Evolutionary conservation across 129 eudicot species (phyloP), one percentile per base, ranked within the genome.

Genomic region (Chrysanthemum makinoi): DNA sequence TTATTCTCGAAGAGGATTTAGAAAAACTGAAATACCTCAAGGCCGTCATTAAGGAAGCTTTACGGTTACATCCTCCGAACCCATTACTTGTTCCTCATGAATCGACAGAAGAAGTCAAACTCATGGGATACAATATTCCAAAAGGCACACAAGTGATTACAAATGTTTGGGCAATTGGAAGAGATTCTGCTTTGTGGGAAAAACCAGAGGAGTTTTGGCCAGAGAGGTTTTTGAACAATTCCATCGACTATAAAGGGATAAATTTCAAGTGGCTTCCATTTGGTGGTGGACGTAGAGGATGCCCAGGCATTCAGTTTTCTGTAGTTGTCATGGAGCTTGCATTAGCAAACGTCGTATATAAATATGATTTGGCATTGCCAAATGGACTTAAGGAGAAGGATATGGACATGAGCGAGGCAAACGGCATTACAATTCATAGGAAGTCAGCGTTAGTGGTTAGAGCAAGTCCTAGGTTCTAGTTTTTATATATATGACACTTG

Each of bases 351-450:
- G 44, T 6, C 44, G 10, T 39, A 39, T 39, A 6, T 6, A 39
- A 39, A 39, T 39, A 6, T 39, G 44, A 10, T 19, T 57, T 57
- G 6, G 30, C 4, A 10, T 57, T 57, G 62, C 33, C 62, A 57
- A 57, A 19, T 19, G 33, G 33, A 4, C 33, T 57, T 57, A 18
- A 57, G 3, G 62, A 9, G 6, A 57, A 57, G 13, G 30, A 57
- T 19, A 57, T 57, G 62, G 62, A 57, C 62, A 57, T 19, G 33
- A 57, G 62, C 11, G 62, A 57, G 62, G 62, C 24, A 2, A 57
- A 17, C 14, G 62, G 33, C 24, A 1, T 57, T 57, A 57, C 30
- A 17, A 17, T 4, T 7, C 30, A 13, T 7, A 56, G 30, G 62
- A 56, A 19, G 62, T 19, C 62, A 11, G 19, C 62, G 20, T 19